Evolutionary conservation across 1,139 yeast species (phyloP).

Genomic region (Debaryomyces psychrophilus): DNA sequence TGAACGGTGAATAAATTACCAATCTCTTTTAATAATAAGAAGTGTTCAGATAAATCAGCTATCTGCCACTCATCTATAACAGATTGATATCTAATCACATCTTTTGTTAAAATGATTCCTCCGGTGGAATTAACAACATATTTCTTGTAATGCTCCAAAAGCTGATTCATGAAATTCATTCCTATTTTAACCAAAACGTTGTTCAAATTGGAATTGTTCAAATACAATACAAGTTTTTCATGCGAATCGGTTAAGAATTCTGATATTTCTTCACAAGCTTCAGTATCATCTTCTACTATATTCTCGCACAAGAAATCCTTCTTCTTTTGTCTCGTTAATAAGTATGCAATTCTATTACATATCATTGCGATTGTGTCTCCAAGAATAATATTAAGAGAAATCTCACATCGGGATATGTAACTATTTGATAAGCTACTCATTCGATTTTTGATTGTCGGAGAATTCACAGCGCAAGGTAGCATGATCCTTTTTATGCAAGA

Average conservation of each 20-base stretch:
- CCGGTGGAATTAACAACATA: conserved; percentile 81
- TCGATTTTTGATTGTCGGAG: conserved; percentile 62
- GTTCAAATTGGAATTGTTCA: conserved; percentile 58
- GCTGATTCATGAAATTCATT: conserved; percentile 55
- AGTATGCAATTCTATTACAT: conserved; percentile 48
- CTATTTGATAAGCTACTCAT: conserved; percentile 69
- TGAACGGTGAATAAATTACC: conserved; percentile 86
- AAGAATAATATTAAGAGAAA: conserved; percentile 67
- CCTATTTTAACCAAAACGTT: conserved; percentile 64
- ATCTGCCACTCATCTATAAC: conserved; percentile 73
- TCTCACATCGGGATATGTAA: conserved; percentile 68
- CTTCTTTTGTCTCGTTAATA: conserved; percentile 50
- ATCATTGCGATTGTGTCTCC: conserved; percentile 58
- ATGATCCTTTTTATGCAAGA: conserved; percentile 72
- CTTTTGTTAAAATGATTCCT: conserved; percentile 82
- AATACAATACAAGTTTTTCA: conserved; percentile 32
- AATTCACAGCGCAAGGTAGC: conserved; percentile 68
- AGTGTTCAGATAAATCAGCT: conserved; percentile 65
- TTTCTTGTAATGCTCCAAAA: conserved; percentile 75
- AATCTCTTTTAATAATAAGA: conserved; percentile 75
- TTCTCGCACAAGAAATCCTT: conserved; percentile 42
- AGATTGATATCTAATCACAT: conserved; percentile 76
- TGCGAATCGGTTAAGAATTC: conserved; percentile 53
- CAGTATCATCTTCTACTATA: conserved; percentile 59
- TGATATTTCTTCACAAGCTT: conserved; percentile 67